Conservation (phyloP, 495 filamentous ascomycete genomes). For the Friedmanniomyces endolithicus region DNA sequence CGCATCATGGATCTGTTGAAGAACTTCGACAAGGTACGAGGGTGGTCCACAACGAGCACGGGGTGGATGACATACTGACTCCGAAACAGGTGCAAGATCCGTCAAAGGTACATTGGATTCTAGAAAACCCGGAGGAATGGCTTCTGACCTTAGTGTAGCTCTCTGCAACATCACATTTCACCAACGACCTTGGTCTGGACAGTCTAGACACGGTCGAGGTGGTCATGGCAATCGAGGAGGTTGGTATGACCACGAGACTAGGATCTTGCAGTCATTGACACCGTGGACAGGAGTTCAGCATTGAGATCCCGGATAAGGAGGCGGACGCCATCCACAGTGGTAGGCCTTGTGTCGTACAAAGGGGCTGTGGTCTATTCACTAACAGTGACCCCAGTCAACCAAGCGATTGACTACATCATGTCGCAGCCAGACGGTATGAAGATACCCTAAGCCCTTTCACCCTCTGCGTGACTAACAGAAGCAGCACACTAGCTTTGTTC, state of each 20-base stretch:
- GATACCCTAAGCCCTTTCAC: background rate
- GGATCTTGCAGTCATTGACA: conserved; percentile 25
- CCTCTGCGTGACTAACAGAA: conserved; percentile 13
- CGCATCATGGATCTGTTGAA: conserved; percentile 85
- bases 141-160: conserved; percentile 42
- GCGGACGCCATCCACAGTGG: conserved; percentile 92
- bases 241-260: conserved; percentile 32
- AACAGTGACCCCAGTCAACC: conserved; percentile 55
- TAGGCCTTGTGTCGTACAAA: conserved; percentile 39
- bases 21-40: conserved; percentile 90
- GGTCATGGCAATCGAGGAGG: conserved; percentile 99
- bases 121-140: background rate
- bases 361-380: background rate
- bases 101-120: conserved; percentile 29
- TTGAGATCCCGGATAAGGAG: conserved; percentile 99
- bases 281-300: conserved; percentile 82
- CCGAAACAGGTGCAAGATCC: conserved; percentile 29
- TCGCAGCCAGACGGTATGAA: conserved; percentile 73
- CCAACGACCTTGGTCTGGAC: conserved; percentile 91
- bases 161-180: conserved; percentile 69
- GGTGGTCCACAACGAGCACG: conserved; percentile 8
- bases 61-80: background rate
- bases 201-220: conserved; percentile 97
- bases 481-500: conserved; percentile 26
- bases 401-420: conserved; percentile 91